phyloP scores from a whole-genome alignment of 495 filamentous ascomycete species.

The Aspergillus campestris region DNA sequence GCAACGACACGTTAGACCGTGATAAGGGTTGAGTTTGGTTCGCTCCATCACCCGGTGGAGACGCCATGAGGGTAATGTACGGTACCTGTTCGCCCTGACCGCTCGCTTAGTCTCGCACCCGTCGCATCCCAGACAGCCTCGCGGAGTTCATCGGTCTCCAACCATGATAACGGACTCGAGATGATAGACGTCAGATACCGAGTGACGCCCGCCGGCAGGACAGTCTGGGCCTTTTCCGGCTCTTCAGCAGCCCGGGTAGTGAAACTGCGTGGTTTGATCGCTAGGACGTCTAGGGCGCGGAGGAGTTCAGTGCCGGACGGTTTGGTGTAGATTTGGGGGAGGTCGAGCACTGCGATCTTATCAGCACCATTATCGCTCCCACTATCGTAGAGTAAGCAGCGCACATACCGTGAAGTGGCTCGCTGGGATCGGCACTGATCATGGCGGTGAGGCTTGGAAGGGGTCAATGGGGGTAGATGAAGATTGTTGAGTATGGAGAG shows the following conservation, averaged over 20 bases:
- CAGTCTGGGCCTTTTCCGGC: slow-evolving; percentile 21
- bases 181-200: slow-evolving; percentile 72
- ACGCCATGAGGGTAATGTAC: background rate
- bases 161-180: slow-evolving; percentile 64
- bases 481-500: background rate
- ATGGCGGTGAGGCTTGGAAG: slow-evolving; percentile 16
- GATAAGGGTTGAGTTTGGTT: too few species aligned
- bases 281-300: slow-evolving; percentile 34
- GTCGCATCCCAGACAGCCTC: slow-evolving; percentile 77
- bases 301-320: slow-evolving; percentile 40
- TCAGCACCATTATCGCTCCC: slow-evolving; percentile 28
- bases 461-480: background rate
- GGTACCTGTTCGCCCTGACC: slow-evolving; percentile 64
- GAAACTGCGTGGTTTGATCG: slow-evolving; percentile 33
- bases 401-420: slow-evolving; percentile 38
- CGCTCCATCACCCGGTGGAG: too few species aligned
- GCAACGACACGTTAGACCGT: slow-evolving; percentile 8
- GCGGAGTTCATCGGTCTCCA: slow-evolving; percentile 57
- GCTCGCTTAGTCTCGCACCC: slow-evolving; percentile 66
- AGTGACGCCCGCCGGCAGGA: slow-evolving; percentile 33
- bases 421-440: slow-evolving; percentile 31
- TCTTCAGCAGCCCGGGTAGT: slow-evolving; percentile 19
- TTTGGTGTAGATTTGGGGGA: slow-evolving; percentile 44
- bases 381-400: slow-evolving; percentile 4
- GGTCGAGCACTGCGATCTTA: slow-evolving; percentile 42